Conservation (phyloP, 2,329 filamentous ascomycete genomes). For the Cladosporium sp. region DNA sequence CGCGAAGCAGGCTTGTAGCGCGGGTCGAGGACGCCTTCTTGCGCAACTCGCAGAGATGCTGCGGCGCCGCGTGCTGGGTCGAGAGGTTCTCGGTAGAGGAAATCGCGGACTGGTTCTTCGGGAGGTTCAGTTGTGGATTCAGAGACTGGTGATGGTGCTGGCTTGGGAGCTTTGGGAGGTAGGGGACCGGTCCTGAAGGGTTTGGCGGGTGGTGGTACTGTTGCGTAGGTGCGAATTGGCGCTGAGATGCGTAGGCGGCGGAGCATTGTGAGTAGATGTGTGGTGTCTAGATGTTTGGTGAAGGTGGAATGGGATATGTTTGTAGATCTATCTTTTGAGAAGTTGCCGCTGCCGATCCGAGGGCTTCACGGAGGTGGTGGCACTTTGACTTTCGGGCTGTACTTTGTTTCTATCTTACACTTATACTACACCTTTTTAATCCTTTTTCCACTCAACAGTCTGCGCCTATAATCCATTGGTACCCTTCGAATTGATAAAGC, state of each 20-base stretch:
- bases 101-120: slow-evolving; percentile 15
- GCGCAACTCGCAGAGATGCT: slow-evolving; percentile 29
- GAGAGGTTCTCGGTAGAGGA: slow-evolving; percentile 19
- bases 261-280: neutral
- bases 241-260: neutral
- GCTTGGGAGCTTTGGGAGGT: slow-evolving; percentile 13
- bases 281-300: neutral
- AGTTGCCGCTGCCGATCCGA: neutral
- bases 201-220: slow-evolving; percentile 15
- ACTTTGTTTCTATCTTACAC: neutral
- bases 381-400: neutral
- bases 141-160: neutral
- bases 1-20: slow-evolving; percentile 32
- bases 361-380: neutral
- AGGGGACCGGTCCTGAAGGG: slow-evolving; percentile 16
- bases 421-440: neutral
- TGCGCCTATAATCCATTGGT: neutral
- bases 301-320: neutral
- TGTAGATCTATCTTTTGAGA: neutral
- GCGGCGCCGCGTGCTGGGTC: slow-evolving; percentile 29
- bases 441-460: neutral
- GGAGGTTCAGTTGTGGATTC: slow-evolving; percentile 10
- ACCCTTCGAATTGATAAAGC: neutral
- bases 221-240: slow-evolving; percentile 17
- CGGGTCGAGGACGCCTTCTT: slow-evolving; percentile 31